phyloP scores from a whole-genome alignment of 2,329 filamentous ascomycete genomes.

The Diaporthe nobilis region DNA sequence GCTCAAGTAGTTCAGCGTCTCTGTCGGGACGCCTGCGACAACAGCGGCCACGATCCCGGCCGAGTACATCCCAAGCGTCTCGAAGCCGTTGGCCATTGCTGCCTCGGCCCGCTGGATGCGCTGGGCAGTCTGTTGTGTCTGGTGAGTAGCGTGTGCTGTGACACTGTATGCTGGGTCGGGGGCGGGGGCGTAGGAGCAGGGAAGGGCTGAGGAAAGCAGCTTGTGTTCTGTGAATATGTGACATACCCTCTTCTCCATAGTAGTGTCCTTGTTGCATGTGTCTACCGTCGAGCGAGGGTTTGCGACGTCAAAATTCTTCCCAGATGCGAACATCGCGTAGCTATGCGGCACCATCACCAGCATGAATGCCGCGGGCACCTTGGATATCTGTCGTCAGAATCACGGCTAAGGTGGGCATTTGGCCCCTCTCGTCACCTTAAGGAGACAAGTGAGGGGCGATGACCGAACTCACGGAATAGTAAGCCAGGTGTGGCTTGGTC shows the following conservation, averaged over 20 bases:
- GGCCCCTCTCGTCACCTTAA: background rate
- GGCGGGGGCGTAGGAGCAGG: background rate
- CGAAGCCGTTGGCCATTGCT: constrained; percentile 57
- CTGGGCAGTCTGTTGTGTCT: constrained; percentile 37
- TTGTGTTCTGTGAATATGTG: background rate
- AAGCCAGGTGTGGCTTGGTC: constrained; percentile 46
- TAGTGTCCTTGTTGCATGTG: constrained; percentile 50
- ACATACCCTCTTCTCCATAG: constrained; percentile 47
- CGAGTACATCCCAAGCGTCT: constrained; percentile 60
- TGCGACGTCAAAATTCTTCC: constrained; percentile 54
- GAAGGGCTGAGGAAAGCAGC: background rate
- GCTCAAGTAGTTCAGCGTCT: constrained; percentile 57
- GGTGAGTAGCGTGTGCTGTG: background rate
- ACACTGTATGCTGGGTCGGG: background rate
- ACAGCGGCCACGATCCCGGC: constrained; percentile 62
- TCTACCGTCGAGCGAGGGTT: constrained; percentile 55
- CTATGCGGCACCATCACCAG: constrained; percentile 53
- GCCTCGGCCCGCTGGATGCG: constrained; percentile 48
- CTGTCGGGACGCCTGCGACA: constrained; percentile 54
- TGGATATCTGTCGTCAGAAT: constrained; percentile 2
- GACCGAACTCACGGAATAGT: constrained; percentile 45
- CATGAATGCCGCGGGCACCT: constrained; percentile 59
- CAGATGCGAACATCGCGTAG: constrained; percentile 50
- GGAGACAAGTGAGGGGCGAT: background rate
- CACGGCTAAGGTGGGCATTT: background rate